phyloP scores from a whole-genome alignment of 345 rosid species.

The Camelina laxa region DNA sequence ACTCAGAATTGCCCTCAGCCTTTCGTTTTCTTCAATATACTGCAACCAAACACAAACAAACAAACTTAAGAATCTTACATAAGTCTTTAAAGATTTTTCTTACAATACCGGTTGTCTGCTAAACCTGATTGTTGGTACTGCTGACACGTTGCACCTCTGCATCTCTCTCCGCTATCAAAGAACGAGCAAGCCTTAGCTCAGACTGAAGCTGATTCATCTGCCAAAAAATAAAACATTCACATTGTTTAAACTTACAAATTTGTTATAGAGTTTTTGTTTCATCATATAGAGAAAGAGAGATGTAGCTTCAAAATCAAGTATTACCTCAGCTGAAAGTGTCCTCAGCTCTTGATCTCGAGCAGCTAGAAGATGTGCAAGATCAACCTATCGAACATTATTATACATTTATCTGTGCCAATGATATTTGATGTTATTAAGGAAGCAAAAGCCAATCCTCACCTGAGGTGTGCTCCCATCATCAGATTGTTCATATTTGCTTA shows the following conservation, averaged over 20 bases:
- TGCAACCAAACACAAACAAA: slow-evolving; percentile 34
- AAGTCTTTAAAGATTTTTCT: not conserved
- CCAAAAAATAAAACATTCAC: not conserved
- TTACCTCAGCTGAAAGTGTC: slow-evolving; percentile 92
- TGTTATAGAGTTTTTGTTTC: not conserved
- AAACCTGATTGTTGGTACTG: slow-evolving; percentile 81
- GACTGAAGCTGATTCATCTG: slow-evolving; percentile 94
- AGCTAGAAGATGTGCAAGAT: slow-evolving; percentile 90
- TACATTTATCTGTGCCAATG: not conserved
- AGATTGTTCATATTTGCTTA: slow-evolving; percentile 89
- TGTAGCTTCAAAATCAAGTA: slow-evolving; percentile 21
- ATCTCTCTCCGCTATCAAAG: slow-evolving; percentile 88
- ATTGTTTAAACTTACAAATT: not conserved
- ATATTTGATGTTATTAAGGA: not conserved
- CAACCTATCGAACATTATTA: slow-evolving; percentile 58
- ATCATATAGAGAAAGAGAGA: not conserved
- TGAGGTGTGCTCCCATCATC: slow-evolving; percentile 89
- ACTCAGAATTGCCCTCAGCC: slow-evolving; percentile 85
- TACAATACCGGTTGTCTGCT: not conserved
- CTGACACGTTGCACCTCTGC: slow-evolving; percentile 78
- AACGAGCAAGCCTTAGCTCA: slow-evolving; percentile 89
- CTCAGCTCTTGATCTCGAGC: slow-evolving; percentile 95
- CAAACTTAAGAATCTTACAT: slow-evolving; percentile 1
- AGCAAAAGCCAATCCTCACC: slow-evolving; percentile 51
- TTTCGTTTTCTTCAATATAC: slow-evolving; percentile 94